phyloP scores from a whole-genome alignment of 78 protist genomes.

The Tieghemostelium lacteum region DNA sequence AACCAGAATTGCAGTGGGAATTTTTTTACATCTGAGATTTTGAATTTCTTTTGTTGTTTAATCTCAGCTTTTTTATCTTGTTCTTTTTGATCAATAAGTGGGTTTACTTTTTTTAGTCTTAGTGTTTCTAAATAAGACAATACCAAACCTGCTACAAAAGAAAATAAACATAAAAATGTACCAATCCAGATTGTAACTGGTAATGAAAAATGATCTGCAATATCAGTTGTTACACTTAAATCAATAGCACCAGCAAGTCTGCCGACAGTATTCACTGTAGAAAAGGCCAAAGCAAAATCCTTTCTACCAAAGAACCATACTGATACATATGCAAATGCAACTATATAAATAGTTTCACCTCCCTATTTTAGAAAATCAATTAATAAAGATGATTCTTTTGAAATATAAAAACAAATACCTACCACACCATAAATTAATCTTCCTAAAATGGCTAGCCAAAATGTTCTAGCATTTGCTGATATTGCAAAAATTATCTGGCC shows the following conservation, averaged over 20 bases:
- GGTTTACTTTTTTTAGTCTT: not conserved
- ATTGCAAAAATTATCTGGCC: slow-evolving; percentile 27
- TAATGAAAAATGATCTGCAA: not conserved
- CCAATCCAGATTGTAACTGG: slow-evolving; percentile 45
- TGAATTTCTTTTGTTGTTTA: too few relatives aligned
- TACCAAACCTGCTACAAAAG: not conserved
- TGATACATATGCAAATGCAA: slow-evolving; percentile 3
- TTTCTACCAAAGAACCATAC: slow-evolving; percentile 31
- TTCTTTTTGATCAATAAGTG: too few relatives aligned
- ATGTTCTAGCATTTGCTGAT: not conserved
- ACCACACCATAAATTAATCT: slow-evolving; percentile 43
- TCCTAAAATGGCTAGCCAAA: slow-evolving; percentile 8
- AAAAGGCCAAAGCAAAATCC: slow-evolving; percentile 18
- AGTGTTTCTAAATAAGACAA: not conserved
- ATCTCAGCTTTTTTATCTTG: too few relatives aligned
- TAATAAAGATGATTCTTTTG: too few relatives aligned
- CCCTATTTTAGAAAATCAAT: slow-evolving; percentile 3
- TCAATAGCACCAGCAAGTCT: slow-evolving; percentile 11
- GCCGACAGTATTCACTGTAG: not conserved
- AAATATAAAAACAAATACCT: too few relatives aligned
- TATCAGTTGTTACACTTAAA: slow-evolving; percentile 16
- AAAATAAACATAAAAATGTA: slow-evolving; percentile 1
- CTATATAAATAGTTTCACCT: slow-evolving; percentile 21
- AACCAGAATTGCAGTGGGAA: not conserved
- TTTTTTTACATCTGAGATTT: not conserved